These are phyloP conservation scores for Salix exigua DNA, from an alignment of 345 rosid species.

Conservation along the genomic window DNA sequence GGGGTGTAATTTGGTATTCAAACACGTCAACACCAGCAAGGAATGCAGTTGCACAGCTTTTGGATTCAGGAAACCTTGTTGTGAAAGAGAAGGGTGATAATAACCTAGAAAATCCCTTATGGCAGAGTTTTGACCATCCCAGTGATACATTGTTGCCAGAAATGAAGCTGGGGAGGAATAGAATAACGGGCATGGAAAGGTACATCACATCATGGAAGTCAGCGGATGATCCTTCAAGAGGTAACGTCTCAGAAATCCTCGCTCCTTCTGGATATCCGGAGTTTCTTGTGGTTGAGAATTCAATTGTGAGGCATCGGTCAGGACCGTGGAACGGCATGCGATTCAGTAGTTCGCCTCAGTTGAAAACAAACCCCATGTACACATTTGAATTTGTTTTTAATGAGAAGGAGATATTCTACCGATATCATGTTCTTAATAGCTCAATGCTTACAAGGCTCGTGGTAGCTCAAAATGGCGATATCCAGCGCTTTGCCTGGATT, in stretches of 20 bases:
- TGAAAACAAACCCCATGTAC: not conserved
- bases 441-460: not conserved
- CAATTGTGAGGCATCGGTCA: slow-evolving; percentile 8
- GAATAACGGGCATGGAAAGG: not conserved
- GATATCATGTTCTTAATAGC: not conserved
- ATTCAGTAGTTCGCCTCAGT: slow-evolving; percentile 14
- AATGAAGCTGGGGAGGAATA: not conserved
- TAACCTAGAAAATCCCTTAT: too few species aligned
- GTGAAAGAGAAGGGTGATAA: too few species aligned
- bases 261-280: slow-evolving; percentile 32
- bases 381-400: not conserved
- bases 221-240: slow-evolving; percentile 32
- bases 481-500: not conserved
- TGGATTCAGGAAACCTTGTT: too few species aligned
- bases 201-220: slow-evolving; percentile 39
- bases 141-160: not conserved
- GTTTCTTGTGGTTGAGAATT: slow-evolving; percentile 5
- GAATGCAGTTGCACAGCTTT: too few species aligned
- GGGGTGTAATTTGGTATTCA: not conserved
- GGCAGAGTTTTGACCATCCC: not conserved
- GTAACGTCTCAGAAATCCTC: slow-evolving; percentile 12
- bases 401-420: not conserved
- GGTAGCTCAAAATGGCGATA: not conserved
- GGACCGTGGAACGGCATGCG: slow-evolving; percentile 38
- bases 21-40: not conserved